Percentiles rank a stretch among this genome's conserved stretches.
Evolutionary conservation across 2,329 filamentous ascomycete genomes (phyloP).

Genomic region (Cyclaneusma minus): DNA sequence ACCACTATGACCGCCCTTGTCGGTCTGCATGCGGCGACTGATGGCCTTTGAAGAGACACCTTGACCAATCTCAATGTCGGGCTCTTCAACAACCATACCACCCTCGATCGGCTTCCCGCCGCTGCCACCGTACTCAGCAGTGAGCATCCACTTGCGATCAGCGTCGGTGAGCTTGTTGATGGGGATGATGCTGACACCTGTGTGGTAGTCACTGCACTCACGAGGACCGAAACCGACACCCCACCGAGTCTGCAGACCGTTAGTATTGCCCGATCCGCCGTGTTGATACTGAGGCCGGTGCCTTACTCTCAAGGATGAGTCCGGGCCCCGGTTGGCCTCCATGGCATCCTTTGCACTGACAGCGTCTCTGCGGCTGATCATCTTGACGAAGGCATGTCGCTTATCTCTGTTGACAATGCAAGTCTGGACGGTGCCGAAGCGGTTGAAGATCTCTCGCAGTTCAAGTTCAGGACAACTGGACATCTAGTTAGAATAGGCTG

Average conservation of each 20-base stretch:
- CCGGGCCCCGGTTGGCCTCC: slow-evolving; percentile 60
- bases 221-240: slow-evolving; percentile 93
- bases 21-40: slow-evolving; percentile 52
- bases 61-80: slow-evolving; percentile 95
- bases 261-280: slow-evolving; percentile 11
- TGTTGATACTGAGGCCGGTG: slow-evolving; percentile 1
- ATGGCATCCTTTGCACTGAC: slow-evolving; percentile 73
- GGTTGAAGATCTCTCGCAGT: slow-evolving; percentile 63
- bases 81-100: slow-evolving; percentile 86
- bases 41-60: slow-evolving; percentile 91
- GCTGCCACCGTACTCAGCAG: slow-evolving; percentile 82
- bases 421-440: slow-evolving; percentile 80
- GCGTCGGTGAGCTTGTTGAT: slow-evolving; percentile 88
- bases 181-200: slow-evolving; percentile 83
- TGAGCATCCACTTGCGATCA: slow-evolving; percentile 93
- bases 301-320: slow-evolving; percentile 27
- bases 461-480: slow-evolving; percentile 61
- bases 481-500: no score
- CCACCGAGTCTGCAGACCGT: slow-evolving; percentile 63
- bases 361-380: slow-evolving; percentile 80
- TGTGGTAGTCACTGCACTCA: slow-evolving; percentile 92
- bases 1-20: slow-evolving; percentile 48
- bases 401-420: slow-evolving; percentile 98
- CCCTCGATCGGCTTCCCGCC: slow-evolving; percentile 67
- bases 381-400: slow-evolving; percentile 97